Conservation (phyloP, 805 yeast species). For the Maudiozyma serrabonitensis region DNA sequence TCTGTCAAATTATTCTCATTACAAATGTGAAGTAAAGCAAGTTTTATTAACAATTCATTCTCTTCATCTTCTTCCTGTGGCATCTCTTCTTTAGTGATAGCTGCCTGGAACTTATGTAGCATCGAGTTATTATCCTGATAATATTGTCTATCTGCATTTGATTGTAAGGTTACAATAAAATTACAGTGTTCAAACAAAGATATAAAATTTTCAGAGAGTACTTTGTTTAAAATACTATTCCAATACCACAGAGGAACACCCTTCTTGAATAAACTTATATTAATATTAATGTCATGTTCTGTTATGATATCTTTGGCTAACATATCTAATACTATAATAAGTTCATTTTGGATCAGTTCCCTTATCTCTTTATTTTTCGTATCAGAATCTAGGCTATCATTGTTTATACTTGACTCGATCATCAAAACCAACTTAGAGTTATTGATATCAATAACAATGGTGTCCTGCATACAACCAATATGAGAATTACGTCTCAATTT, state of each 20-base stretch:
- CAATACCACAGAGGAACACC: slow-evolving; percentile 5
- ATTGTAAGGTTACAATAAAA: slow-evolving; percentile 4
- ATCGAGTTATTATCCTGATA: slow-evolving; percentile 3
- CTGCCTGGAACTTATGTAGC: neutral
- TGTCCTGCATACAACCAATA: neutral
- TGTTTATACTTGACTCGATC: neutral
- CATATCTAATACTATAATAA: neutral
- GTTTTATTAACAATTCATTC: slow-evolving; percentile 4
- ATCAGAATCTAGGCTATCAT: neutral
- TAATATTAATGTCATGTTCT: neutral
- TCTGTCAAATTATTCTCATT: slow-evolving; percentile 1
- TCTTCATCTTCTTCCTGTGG: neutral
- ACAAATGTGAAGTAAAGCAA: slow-evolving; percentile 2
- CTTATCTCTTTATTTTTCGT: neutral
- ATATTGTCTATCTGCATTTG: slow-evolving; percentile 4
- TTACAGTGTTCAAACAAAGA: neutral
- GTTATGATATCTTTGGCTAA: neutral
- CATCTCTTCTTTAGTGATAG: neutral
- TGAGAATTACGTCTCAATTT: neutral
- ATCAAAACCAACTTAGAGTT: neutral
- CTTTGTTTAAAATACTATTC: slow-evolving; percentile 2
- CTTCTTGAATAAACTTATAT: neutral
- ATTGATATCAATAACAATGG: slow-evolving; percentile 4
- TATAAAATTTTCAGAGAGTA: neutral
- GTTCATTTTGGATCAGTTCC: neutral